phyloP scores from a whole-genome alignment of 2,329 filamentous ascomycete genomes.

The Dryadomyces quercivorus region DNA sequence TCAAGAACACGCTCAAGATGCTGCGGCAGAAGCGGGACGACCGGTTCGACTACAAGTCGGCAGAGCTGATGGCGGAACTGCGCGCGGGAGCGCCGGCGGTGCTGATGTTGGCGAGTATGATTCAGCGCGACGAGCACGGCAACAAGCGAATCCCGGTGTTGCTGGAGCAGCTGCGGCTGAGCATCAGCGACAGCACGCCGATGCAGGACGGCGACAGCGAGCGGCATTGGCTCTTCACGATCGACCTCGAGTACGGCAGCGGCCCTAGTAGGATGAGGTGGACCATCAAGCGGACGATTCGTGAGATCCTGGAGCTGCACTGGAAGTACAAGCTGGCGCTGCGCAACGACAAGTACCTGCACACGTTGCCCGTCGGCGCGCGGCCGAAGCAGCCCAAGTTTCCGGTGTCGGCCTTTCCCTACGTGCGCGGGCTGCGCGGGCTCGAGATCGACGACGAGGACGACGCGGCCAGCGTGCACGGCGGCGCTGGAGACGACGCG shows the following conservation, averaged over 20 bases:
- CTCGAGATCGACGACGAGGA: constrained; percentile 73
- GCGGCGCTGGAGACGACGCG: constrained; percentile 18
- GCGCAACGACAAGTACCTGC: constrained; percentile 71
- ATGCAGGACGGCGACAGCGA: constrained; percentile 51
- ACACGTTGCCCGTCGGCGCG: constrained; percentile 52
- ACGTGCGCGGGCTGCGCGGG: constrained; percentile 68
- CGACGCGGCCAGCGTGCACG: constrained; percentile 23
- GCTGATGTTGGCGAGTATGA: constrained; percentile 92
- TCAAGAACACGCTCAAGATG: constrained; percentile 78
- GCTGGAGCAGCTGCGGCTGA: constrained; percentile 85
- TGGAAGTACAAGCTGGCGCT: constrained; percentile 83
- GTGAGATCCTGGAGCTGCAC: constrained; percentile 87
- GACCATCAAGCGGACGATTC: constrained; percentile 76
- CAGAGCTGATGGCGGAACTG: constrained; percentile 90
- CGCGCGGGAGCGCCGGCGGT: constrained; percentile 87
- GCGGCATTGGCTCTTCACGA: constrained; percentile 75
- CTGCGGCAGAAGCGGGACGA: constrained; percentile 76
- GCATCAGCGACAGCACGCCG: constrained; percentile 66
- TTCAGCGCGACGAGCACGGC: constrained; percentile 91
- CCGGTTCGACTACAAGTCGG: constrained; percentile 88
- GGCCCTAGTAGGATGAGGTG: constrained; percentile 94
- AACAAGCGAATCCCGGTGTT: constrained; percentile 91
- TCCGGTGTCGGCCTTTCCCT: constrained; percentile 79
- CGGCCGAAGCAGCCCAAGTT: constrained; percentile 80
- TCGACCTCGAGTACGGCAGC: constrained; percentile 92